Base-by-base conservation (phyloP, 768 basidiomycete genomes). In the Mrakia gelida region DNA sequence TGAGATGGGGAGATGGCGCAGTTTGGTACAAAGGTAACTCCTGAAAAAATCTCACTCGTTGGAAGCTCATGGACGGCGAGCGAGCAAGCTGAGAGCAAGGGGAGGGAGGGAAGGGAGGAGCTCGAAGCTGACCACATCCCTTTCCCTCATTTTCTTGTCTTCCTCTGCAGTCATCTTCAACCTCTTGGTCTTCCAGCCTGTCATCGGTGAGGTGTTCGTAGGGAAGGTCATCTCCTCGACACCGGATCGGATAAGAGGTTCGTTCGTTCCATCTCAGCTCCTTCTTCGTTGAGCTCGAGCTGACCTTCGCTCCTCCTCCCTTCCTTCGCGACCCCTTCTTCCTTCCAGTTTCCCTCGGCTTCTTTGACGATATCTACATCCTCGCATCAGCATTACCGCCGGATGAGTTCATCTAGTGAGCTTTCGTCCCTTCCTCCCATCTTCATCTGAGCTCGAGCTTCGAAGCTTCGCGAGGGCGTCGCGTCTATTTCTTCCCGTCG, bases 341-440 rank as follows among this genome's bases (percentile, higher is more conserved):
- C 71, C 9, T 11, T 63, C 23, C 81, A 96, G 95, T 96, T 38
- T 89, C 91, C 30, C 84, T 97, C 26, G 92, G 91, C 28, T 98
- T 98, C 86, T 98, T 98, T 82, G 93, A 94, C 84, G 95, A 98
- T 81, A 91, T 98, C 32, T 92, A 93, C 82, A 88, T 98, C 67
- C 93, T 94, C 0, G 85, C 88, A 0, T 86, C 88, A 4, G 91
- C 93, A 77, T 89, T 98, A 8, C 95, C 95, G 2, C 89, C 81
- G 91, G 93, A 38, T 82, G 82, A 23, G 79, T 82, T 45, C 86
- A 83, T 85, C 85, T 67, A 81, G 85, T 80, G n/a, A 10, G 30
- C 67, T 2, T 23, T 21, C 63, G 18, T 18, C 13, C 15, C 18
- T 30, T 8, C 38, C 5, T 45, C 52, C n/a, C 21, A 63, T 56